Evolutionary conservation across 768 basidiomycete species (phyloP).

Genomic region (Tubosaeta sp.): DNA sequence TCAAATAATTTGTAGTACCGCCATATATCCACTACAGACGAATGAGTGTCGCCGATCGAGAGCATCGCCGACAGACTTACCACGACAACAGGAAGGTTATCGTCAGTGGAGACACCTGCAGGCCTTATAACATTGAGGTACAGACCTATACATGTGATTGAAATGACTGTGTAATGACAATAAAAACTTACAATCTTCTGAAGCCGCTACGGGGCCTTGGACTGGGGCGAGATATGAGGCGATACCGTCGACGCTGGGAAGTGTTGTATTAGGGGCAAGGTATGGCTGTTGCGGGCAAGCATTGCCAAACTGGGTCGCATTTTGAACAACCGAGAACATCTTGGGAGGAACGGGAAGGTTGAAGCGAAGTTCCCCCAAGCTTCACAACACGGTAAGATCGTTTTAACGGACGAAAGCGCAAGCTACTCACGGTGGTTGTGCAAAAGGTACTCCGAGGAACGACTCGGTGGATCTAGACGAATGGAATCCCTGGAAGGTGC

Average conservation of each 20-base stretch:
- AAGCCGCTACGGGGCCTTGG: constrained; percentile 3
- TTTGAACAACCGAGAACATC: constrained; percentile 29
- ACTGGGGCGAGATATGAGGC: constrained; percentile 3
- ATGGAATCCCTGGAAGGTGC: constrained; percentile 15
- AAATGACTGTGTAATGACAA: not conserved
- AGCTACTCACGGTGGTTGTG: constrained; percentile 13
- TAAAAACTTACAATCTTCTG: constrained; percentile 15
- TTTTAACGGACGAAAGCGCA: not conserved
- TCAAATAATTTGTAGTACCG: not conserved
- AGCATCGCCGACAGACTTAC: constrained; percentile 4
- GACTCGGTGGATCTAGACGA: constrained; percentile 8
- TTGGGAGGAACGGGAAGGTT: constrained; percentile 8
- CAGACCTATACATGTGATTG: constrained; percentile 7
- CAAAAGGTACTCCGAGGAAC: constrained; percentile 16
- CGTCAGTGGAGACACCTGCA: constrained; percentile 7
- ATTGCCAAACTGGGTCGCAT: constrained; percentile 35
- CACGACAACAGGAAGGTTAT: constrained; percentile 20
- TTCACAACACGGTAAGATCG: not conserved
- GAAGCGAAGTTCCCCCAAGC: constrained; percentile 17
- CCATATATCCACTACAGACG: constrained; percentile 8
- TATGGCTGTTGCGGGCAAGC: constrained; percentile 38
- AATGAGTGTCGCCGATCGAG: too few species aligned
- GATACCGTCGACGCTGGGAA: not conserved
- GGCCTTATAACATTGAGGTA: constrained; percentile 21
- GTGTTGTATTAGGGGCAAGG: not conserved